Conservation (phyloP, 805 yeast species). For the Candida khao-thaluensis region DNA sequence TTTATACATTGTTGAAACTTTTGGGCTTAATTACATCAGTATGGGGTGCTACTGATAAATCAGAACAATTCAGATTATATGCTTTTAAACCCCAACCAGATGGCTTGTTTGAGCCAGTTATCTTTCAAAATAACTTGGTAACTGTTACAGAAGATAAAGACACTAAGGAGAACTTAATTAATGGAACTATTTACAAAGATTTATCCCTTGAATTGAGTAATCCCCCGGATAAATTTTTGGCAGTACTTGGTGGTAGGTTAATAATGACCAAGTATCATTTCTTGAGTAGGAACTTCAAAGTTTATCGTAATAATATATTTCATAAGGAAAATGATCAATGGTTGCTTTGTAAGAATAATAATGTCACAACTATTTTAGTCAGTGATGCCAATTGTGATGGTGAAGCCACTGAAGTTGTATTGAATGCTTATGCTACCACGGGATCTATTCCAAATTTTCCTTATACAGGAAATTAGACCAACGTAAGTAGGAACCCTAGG, state of each 20-base stretch:
- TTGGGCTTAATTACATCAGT: too few species aligned
- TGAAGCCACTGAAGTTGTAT: constrained; percentile 2
- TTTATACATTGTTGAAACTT: too few species aligned
- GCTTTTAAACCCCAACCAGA: constrained; percentile 5
- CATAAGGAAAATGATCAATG: constrained; percentile 4
- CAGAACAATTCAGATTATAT: constrained; percentile 1
- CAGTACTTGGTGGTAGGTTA: not conserved
- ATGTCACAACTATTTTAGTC: not conserved
- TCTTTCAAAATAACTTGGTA: not conserved
- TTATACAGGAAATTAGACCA: not conserved
- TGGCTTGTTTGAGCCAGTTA: not conserved
- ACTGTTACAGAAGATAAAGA: constrained; percentile 7
- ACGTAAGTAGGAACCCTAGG: not conserved
- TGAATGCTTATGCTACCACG: constrained; percentile 8
- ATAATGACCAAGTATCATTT: not conserved
- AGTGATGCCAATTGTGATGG: not conserved
- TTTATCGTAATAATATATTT: constrained; percentile 7
- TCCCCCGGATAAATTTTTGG: constrained; percentile 2
- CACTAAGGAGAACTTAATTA: constrained; percentile 3
- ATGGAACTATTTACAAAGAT: constrained; percentile 10
- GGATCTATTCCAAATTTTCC: constrained; percentile 15
- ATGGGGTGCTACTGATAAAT: not conserved
- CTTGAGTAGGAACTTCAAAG: constrained; percentile 1
- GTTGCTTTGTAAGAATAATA: constrained; percentile 1
- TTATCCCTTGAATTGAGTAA: constrained; percentile 3